phyloP scores from a whole-genome alignment of 2,329 filamentous ascomycete genomes.

The Exophiala mesophila region DNA sequence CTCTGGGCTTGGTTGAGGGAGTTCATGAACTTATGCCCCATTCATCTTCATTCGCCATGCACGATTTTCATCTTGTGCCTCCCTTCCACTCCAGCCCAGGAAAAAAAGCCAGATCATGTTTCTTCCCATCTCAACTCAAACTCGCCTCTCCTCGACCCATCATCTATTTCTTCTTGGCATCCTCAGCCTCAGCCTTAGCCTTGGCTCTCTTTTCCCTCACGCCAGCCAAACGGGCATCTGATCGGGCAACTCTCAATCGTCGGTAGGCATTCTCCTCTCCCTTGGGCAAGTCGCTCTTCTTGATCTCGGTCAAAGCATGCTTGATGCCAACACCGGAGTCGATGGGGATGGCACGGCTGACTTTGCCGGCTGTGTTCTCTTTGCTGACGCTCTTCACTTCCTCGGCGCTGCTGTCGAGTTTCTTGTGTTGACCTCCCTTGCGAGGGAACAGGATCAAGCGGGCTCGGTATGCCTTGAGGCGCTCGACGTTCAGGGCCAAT shows the following conservation, averaged over 20 bases:
- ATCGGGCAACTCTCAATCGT: conserved; percentile 77
- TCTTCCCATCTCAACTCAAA: too few species aligned
- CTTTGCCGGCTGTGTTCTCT: conserved; percentile 49
- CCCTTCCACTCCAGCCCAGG: too few species aligned
- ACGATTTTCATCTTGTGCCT: too few species aligned
- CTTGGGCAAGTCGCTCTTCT: conserved; percentile 74
- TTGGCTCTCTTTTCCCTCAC: conserved; percentile 87
- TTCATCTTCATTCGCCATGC: too few species aligned
- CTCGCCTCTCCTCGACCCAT: too few species aligned
- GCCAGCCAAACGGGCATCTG: conserved; percentile 75
- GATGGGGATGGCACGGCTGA: conserved; percentile 66
- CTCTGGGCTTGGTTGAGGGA: too few species aligned
- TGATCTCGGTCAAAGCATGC: conserved; percentile 64
- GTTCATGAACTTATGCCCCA: too few species aligned
- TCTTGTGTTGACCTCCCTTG: conserved; percentile 89
- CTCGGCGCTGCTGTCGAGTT: conserved; percentile 80
- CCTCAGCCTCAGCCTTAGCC: conserved; percentile 69
- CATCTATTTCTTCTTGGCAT: conserved; percentile 49
- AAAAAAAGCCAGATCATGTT: too few species aligned
- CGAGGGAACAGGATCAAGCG: conserved; percentile 97
- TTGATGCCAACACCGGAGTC: conserved; percentile 53
- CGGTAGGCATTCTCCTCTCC: conserved; percentile 81
- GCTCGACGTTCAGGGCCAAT: conserved; percentile 89
- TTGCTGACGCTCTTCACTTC: conserved; percentile 66
- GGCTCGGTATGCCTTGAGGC: conserved; percentile 95